Conservation (phyloP, 306 rosid genomes). For the Lathyrus aphaca region DNA sequence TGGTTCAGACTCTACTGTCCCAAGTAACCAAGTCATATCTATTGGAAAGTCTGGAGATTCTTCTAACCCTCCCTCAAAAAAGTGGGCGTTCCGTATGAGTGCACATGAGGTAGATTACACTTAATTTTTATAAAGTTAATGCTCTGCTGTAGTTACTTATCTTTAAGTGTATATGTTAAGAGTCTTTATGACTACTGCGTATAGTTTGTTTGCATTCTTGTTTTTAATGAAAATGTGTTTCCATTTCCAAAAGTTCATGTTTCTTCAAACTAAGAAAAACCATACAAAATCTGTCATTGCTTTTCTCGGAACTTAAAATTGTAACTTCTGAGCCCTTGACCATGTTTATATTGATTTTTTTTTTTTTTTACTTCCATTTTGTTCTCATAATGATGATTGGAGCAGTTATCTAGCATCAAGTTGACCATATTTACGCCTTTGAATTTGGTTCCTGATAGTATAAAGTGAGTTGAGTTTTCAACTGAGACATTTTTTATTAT, state of each 20-base stretch:
- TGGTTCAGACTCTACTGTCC: constrained; percentile 40
- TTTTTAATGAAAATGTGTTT: not conserved
- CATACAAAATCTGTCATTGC: not conserved
- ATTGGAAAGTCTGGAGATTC: constrained; percentile 44
- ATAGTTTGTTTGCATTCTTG: not conserved
- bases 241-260: not conserved
- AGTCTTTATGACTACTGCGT: not conserved
- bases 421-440: not conserved
- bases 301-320: constrained; percentile 1
- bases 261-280: not conserved
- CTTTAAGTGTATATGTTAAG: not conserved
- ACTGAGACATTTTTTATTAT: not conserved
- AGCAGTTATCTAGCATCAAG: not conserved
- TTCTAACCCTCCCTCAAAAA: constrained; percentile 51
- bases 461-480: constrained; percentile 4
- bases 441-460: constrained; percentile 10
- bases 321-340: not conserved
- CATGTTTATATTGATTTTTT: constrained; percentile 7
- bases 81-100: constrained; percentile 79
- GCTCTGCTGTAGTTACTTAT: constrained; percentile 21
- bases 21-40: constrained; percentile 42
- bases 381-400: constrained; percentile 22
- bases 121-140: constrained; percentile 5
- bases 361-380: constrained; percentile 11
- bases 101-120: constrained; percentile 75